Conservation (phyloP, 257 asterid genomes). For the Henckelia pumila region DNA sequence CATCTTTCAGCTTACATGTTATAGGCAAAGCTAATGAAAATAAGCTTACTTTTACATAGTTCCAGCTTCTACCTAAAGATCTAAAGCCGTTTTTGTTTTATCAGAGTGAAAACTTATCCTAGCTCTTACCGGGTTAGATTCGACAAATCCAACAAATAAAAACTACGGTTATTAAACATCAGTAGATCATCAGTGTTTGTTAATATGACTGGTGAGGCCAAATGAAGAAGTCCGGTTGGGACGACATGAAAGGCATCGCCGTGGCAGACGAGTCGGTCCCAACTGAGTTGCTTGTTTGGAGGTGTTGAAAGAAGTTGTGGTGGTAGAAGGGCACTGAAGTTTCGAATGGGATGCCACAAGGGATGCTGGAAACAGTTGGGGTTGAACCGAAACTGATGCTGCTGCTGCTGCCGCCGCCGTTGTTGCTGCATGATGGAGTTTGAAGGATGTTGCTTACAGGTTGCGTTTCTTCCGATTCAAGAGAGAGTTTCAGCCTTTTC, state of each 20-base stretch:
- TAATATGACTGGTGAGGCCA: constrained; percentile 89
- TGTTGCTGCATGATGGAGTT: constrained; percentile 38
- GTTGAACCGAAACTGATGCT: constrained; percentile 55
- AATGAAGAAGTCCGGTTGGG: constrained; percentile 61
- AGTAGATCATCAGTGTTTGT: constrained; percentile 32
- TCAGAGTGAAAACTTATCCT: constrained; percentile 32
- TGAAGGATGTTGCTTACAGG: constrained; percentile 28
- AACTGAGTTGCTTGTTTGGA: constrained; percentile 24
- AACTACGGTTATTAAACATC: constrained; percentile 29
- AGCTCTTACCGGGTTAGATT: constrained; percentile 43
- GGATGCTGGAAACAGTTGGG: constrained; percentile 50
- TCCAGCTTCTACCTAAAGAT: constrained; percentile 24
- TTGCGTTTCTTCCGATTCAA: constrained; percentile 52
- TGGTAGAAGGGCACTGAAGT: constrained; percentile 39
- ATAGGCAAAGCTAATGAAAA: constrained; percentile 23
- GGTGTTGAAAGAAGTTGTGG: constrained; percentile 62
- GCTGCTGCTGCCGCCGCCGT: constrained; percentile 47
- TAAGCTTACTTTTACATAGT: constrained; percentile 45
- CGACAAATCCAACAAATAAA: constrained; percentile 23
- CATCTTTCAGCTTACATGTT: constrained; percentile 20
- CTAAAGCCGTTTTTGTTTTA: constrained; percentile 30
- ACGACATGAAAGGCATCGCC: constrained; percentile 44
- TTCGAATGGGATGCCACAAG: constrained; percentile 65
- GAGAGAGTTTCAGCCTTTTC: constrained; percentile 66
- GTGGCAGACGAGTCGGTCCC: constrained; percentile 26